Evolutionary conservation across 345 rosid species (phyloP), one percentile per base, ranked within the genome.

Genomic region (Capsella bursapastoris): DNA sequence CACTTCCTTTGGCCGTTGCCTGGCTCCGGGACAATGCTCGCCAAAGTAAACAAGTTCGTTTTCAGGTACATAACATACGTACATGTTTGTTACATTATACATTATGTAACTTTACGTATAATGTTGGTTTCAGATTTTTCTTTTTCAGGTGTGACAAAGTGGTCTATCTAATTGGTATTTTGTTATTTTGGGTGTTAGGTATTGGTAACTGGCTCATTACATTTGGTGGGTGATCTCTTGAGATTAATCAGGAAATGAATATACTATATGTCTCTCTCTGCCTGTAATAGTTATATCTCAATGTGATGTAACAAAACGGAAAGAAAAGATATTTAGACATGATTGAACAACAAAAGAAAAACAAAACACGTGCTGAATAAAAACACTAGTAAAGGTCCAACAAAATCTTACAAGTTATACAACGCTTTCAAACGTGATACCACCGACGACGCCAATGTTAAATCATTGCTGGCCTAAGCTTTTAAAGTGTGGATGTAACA

Each of bases 181-280:
- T 56, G 44, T 57, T 29, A 56, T 40, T 43, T 56, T 58, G 68
- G 43, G 57, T 35, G 45, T 70, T 80, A 90, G 98, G 97, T 95
- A 59, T 90, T 95, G 37, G 94, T 95, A 34, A 83, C 97, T 0
- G 97, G 98, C 28, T 95, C 99, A 4, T 81, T 92, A 68, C 96
- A 92, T 75, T 96, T 95, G 22, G 91, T 95, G 66, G 99, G 99
- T 37, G 99, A 95, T 72, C 88, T 89, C 37, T 72, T 95, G 82
- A 86, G 85, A 86, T 80, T 89, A 64, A 68, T 95, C 73, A 95
- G 69, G 81, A 89, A 84, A 79, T 86, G 85, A 34, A 34, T 34
- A 34, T 8, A 34, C 37, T 34, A 1, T 6, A 6, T 34, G 37
- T 34, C 50, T n/a, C 1, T 34, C 50, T n/a, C 1, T 45, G 18